Base-by-base conservation (phyloP, 176 grass and related monocot species). In the Eremochloa ophiuroides region DNA sequence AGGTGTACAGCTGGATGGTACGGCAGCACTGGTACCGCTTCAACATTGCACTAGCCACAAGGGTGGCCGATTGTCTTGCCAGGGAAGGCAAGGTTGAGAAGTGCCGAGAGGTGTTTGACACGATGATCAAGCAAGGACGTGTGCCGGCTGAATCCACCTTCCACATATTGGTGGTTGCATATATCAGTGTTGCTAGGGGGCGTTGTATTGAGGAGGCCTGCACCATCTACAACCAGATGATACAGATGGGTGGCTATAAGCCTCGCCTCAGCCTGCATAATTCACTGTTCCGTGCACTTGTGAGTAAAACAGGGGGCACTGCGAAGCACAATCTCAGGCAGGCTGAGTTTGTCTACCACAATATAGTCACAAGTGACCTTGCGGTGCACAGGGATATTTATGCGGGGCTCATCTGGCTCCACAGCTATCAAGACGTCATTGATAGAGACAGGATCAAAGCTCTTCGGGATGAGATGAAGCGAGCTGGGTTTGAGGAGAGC, bases 1-100 rank as follows among this genome's bases (percentile, higher is more conserved):
- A 99, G 96, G 96, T 95, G 25, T 93, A 91, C 59, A 98, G 64
- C 66, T 98, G 96, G 96, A 98, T 98, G 88, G 80, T 85, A 8
- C 84, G 82, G 82, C 92, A 95, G 85, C 90, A 91, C 47, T 98
- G 96, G 96, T 98, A 91, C 63, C 85, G 65, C 34, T 98, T 95
- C 77, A 87, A 95, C 72, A 95, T 98, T n/a, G 90, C 93, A 7
- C 82, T 98, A 55, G 79, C 86, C 5, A 95, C 96, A 56, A 98
- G 88, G 28, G 82, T 98, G 27, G 88, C 88, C 1, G 93, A 98
- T 85, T 95, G 51, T 75, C 89, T 98, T n/a, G 96, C 93, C 44
- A 95, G 88, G 58, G 96, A 98, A 33, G 74, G 90, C 37, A 98
- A 95, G 80, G 84, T 90, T 63, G 88, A 85, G 47, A 95, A 98